Evolutionary conservation across 2,329 filamentous ascomycete species (phyloP), one percentile per base, ranked within the genome.

Genomic region (Fusarium sp.): DNA sequence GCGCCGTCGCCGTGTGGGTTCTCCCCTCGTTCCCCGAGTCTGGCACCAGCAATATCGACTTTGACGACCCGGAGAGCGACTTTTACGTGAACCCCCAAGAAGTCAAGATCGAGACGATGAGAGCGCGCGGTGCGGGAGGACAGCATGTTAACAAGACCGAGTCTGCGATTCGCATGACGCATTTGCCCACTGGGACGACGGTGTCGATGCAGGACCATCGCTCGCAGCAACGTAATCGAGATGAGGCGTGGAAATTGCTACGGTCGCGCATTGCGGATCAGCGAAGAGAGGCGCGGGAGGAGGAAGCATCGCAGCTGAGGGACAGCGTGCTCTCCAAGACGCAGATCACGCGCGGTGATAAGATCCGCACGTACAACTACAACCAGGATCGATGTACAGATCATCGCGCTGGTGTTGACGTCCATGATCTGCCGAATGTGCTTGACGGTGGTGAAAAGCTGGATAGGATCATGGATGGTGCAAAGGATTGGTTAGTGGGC

Each of bases 101-200:
- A 56, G 92, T 99, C 21, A 84, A 84, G 47, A 81, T 86, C 17
- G 95, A 99, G 73, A 92, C 93, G 58, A 97, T 98, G 93, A 85
- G 93, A 14, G 93, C 95, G 0, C 82, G 92, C 41, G 95, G 95
- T 57, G 94, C 95, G 0, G 95, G 95, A 29, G 95, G 95, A 1
- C 95, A 99, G 79, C 95, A 99, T 77, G 95, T 99, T 73, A 99
- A 99, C 79, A 97, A 94, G 75, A 99, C 95, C 0, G 95, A 99
- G 78, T 97, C 92, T 27, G 95, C 95, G 4, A 91, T 99, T 59
- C 89, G 95, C 9, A 82, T 99, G 70, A 98, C 93, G 2, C 95
- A 99, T 78, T 77, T 90, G 7, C 95, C 95, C 3, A 96, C 93
- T 1, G 91, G 90, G 39, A 95, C 88, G 1, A 86, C 91, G 2